A percentile compares a stretch with the other conserved stretches of the same genome.
Evolutionary conservation across 164 flowering plant genomes (phyloP).

Genomic region (Protea cynaroides): DNA sequence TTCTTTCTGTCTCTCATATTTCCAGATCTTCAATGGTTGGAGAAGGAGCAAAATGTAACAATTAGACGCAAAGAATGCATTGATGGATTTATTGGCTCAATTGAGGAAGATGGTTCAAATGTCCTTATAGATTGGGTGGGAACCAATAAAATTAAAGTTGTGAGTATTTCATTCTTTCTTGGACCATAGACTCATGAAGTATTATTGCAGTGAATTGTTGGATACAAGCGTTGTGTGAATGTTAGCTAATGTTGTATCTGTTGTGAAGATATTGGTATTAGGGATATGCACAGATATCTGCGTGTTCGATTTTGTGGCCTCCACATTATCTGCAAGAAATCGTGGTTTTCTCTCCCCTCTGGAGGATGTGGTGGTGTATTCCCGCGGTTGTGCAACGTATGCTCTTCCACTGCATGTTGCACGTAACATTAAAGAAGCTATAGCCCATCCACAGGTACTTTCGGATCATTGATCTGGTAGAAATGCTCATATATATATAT

Average conservation of each 20-base stretch:
- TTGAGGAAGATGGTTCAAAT: constrained; percentile 82
- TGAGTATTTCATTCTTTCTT: constrained; percentile 25
- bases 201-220: background rate
- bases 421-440: constrained; percentile 34
- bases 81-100: constrained; percentile 72
- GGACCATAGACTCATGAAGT: background rate
- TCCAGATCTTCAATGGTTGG: constrained; percentile 67
- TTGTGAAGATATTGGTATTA: constrained; percentile 67
- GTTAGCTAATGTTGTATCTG: constrained; percentile 1
- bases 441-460: constrained; percentile 90
- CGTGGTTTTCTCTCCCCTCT: constrained; percentile 61
- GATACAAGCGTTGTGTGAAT: background rate
- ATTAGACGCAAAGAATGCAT: constrained; percentile 76
- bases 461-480: background rate
- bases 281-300: constrained; percentile 97
- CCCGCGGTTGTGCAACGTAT: constrained; percentile 83
- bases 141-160: constrained; percentile 54
- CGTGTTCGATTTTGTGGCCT: constrained; percentile 77
- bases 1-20: background rate
- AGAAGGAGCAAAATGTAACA: constrained; percentile 64
- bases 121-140: constrained; percentile 74
- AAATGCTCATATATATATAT: background rate
- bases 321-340: constrained; percentile 77
- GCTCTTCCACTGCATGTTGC: constrained; percentile 70
- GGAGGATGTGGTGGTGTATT: constrained; percentile 72